Conservation (phyloP, 768 basidiomycete genomes). For the Mycena kentingensis region DNA sequence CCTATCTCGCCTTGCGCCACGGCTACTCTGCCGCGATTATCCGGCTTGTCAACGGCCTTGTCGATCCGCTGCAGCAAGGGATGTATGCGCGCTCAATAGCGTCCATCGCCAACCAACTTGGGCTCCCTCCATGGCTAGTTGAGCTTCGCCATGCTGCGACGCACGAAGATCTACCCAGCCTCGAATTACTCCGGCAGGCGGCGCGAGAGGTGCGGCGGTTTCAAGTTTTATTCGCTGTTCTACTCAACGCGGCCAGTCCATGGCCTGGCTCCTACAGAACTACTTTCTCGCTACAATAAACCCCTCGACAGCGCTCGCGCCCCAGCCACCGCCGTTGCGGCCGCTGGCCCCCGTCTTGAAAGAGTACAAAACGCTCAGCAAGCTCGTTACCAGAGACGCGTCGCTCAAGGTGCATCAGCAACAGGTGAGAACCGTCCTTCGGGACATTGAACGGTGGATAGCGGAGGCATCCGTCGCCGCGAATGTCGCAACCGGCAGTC, state of each 20-base stretch:
- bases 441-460: constrained; percentile 78
- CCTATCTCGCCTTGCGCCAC: constrained; percentile 63
- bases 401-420: constrained; percentile 55
- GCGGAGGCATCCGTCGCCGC: constrained; percentile 70
- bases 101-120: constrained; percentile 82
- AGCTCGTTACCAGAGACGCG: constrained; percentile 62
- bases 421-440: constrained; percentile 50
- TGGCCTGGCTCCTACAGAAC: constrained; percentile 80
- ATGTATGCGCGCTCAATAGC: constrained; percentile 90
- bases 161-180: constrained; percentile 89
- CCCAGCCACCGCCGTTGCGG: constrained; percentile 43
- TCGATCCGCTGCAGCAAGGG: constrained; percentile 90
- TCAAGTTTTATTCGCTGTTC: constrained; percentile 4
- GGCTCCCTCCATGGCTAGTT: constrained; percentile 86
- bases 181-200: constrained; percentile 77
- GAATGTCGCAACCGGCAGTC: constrained; percentile 46
- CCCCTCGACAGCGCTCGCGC: constrained; percentile 41
- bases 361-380: constrained; percentile 70
- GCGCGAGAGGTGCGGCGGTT: constrained; percentile 57
- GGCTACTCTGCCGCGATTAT: constrained; percentile 81
- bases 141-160: constrained; percentile 94
- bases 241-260: constrained; percentile 50
- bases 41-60: constrained; percentile 90
- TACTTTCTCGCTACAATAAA: constrained; percentile 82
- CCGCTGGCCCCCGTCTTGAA: constrained; percentile 70